phyloP scores from a whole-genome alignment of 1,284 basidiomycete species.

The Afroboletus lepidellus region DNA sequence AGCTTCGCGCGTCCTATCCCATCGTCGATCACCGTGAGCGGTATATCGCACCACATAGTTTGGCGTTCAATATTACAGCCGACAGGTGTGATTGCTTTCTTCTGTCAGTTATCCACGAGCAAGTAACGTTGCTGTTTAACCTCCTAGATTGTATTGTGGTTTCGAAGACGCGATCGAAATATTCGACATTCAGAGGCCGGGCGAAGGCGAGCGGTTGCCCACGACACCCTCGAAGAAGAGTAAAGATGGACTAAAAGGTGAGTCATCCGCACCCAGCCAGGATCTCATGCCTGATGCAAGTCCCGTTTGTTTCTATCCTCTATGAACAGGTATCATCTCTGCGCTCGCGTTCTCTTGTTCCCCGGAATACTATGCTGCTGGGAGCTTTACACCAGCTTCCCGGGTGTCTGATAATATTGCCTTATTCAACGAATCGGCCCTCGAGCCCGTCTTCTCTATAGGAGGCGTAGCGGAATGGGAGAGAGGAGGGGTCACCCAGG shows the following conservation, averaged over 20 bases:
- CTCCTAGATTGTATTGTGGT: slow-evolving; percentile 81
- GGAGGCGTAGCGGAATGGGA: slow-evolving; percentile 37
- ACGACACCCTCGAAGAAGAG: slow-evolving; percentile 78
- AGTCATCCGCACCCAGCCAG: not conserved
- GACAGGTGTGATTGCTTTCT: slow-evolving; percentile 51
- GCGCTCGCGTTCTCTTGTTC: slow-evolving; percentile 73
- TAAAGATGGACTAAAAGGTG: slow-evolving; percentile 83
- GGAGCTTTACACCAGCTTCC: slow-evolving; percentile 53
- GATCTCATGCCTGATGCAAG: too few species aligned
- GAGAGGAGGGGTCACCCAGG: slow-evolving; percentile 61
- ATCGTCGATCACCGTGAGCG: slow-evolving; percentile 91
- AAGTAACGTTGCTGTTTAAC: too few species aligned
- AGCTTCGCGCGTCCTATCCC: slow-evolving; percentile 74
- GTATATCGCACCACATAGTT: slow-evolving; percentile 78
- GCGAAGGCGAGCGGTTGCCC: slow-evolving; percentile 70
- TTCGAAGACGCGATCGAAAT: slow-evolving; percentile 89
- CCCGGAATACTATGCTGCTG: slow-evolving; percentile 70
- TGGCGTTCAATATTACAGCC: slow-evolving; percentile 72
- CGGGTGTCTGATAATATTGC: slow-evolving; percentile 62
- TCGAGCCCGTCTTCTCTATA: slow-evolving; percentile 59
- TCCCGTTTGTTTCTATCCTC: too few species aligned
- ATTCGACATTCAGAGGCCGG: slow-evolving; percentile 75
- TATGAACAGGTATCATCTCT: slow-evolving; percentile 73
- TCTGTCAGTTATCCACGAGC: too few species aligned
- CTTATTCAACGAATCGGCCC: slow-evolving; percentile 67